Percentiles rank a stretch among this genome's conserved stretches.
Evolutionary conservation across 2,329 filamentous ascomycete species (phyloP).

Genomic region (Fusarium oxysporum): DNA sequence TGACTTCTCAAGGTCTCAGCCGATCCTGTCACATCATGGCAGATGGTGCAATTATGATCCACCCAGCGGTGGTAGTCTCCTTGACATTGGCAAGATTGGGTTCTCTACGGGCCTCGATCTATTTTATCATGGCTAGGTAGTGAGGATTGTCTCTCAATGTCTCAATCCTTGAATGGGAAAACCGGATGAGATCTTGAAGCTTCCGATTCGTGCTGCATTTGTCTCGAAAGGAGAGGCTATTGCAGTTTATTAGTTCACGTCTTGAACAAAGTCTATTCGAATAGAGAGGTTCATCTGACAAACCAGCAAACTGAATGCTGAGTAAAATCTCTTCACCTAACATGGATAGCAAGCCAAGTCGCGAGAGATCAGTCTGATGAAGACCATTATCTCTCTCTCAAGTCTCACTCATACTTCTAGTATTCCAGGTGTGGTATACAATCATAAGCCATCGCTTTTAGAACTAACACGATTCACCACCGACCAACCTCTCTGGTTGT

Average conservation of each 20-base stretch:
- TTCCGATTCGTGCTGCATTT: background rate
- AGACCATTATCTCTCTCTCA: conserved; percentile 1
- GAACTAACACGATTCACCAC: conserved; percentile 21
- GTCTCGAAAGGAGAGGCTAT: background rate
- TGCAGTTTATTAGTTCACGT: background rate
- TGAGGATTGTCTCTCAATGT: background rate
- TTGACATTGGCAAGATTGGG: background rate
- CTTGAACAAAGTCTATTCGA: background rate
- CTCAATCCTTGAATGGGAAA: background rate
- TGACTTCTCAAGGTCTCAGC: background rate
- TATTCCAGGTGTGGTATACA: background rate
- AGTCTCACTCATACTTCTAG: background rate
- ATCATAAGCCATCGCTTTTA: conserved; percentile 11
- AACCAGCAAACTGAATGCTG: background rate
- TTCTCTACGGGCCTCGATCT: background rate
- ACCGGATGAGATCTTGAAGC: background rate
- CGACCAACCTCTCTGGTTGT: background rate
- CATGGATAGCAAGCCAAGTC: background rate
- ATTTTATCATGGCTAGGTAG: background rate
- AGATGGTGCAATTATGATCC: background rate
- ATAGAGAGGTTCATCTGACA: background rate
- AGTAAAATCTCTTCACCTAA: background rate
- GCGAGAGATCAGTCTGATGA: background rate
- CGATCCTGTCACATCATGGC: background rate
- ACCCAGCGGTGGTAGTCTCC: background rate